Conservation (phyloP, 495 filamentous ascomycete genomes). For the Daldinia concentrica region DNA sequence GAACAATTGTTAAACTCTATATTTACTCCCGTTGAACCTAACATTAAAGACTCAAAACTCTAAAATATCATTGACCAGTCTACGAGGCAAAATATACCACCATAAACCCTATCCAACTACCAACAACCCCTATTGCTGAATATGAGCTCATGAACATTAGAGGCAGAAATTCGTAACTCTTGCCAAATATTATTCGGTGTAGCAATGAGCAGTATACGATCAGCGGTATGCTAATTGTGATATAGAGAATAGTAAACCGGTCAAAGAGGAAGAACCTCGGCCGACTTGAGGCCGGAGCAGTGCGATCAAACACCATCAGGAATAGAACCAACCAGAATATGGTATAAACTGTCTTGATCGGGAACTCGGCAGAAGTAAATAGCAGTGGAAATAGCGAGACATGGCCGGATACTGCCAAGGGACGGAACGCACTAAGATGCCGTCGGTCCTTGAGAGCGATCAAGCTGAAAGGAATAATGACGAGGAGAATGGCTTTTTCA, state of each 20-base stretch:
- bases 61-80: conserved; percentile 4
- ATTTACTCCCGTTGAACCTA: conserved; percentile 18
- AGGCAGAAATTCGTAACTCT: conserved; percentile 87
- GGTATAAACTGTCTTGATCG: conserved; percentile 92
- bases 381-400: conserved; percentile 94
- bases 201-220: conserved; percentile 88
- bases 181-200: conserved; percentile 83
- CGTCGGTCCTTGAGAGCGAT: conserved; percentile 92
- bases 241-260: conserved; percentile 87
- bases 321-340: conserved; percentile 91
- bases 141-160: conserved; percentile 98
- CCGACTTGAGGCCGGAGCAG: conserved; percentile 81
- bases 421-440: conserved; percentile 90
- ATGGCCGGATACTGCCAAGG: conserved; percentile 90
- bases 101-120: conserved; percentile 95
- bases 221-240: conserved; percentile 85
- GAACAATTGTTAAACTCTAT: conserved; percentile 17
- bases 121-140: conserved; percentile 92
- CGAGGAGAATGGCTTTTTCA: conserved; percentile 93
- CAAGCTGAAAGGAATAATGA: conserved; percentile 94
- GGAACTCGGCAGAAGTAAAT: conserved; percentile 90
- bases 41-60: conserved; percentile 8
- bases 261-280: conserved; percentile 87
- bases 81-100: conserved; percentile 88
- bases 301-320: conserved; percentile 82